Evolutionary conservation across 2,329 filamentous ascomycete species (phyloP).

Genomic region (Diaporthe eres): DNA sequence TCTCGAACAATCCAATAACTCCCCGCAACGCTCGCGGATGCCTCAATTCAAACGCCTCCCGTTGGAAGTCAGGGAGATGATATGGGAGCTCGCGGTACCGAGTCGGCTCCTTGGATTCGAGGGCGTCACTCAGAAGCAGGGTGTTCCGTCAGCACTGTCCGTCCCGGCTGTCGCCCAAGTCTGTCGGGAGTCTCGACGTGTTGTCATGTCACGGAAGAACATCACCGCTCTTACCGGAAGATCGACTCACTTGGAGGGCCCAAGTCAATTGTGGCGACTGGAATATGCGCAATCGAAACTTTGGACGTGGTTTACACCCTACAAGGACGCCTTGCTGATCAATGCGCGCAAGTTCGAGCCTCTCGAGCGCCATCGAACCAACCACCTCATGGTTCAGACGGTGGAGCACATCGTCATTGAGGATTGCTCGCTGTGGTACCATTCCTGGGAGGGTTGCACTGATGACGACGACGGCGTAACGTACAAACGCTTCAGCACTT

Average conservation of each 20-base stretch:
- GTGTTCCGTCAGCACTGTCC: not conserved
- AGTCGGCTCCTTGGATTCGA: not conserved
- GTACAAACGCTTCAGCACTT: not conserved
- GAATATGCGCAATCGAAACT: fast-evolving
- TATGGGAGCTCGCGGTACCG: not conserved
- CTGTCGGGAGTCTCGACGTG: not conserved
- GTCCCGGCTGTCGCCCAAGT: not conserved
- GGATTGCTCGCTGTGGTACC: not conserved
- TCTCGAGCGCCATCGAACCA: not conserved
- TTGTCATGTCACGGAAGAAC: not conserved
- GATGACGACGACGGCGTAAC: not conserved
- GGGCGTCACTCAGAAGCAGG: too few species aligned
- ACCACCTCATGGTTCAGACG: not conserved
- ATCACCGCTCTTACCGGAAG: not conserved
- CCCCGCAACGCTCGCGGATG: not conserved
- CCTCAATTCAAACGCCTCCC: not conserved
- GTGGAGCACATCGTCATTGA: not conserved
- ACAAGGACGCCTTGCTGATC: not conserved
- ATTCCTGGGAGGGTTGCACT: not conserved
- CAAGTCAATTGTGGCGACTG: slow-evolving; percentile 1
- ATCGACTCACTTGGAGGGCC: too few species aligned
- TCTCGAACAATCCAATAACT: not conserved
- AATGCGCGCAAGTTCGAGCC: not conserved
- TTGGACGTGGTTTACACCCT: not conserved
- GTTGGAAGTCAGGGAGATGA: not conserved